These are phyloP conservation scores for Bryoerythrophyllum caledonicum DNA, from an alignment of 225 moss, liverwort and hornwort genomes.

Conservation along the genomic window DNA sequence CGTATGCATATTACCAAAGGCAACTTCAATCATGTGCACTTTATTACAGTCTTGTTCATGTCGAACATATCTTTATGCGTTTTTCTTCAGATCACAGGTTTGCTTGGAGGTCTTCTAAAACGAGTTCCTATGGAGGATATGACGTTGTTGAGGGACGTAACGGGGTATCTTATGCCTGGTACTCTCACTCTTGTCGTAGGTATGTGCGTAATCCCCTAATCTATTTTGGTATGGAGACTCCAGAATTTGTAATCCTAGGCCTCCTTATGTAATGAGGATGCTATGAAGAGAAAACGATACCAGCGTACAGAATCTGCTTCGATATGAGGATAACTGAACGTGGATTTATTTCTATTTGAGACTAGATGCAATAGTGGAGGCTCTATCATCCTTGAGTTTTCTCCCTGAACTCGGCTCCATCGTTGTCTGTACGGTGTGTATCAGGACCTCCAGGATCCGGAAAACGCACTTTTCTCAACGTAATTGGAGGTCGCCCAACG, in stretches of 20 bases:
- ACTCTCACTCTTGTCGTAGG: slow-evolving; percentile 87
- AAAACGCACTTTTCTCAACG: slow-evolving; percentile 38
- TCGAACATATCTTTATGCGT: slow-evolving; percentile 7
- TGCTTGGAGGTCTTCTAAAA: slow-evolving; percentile 51
- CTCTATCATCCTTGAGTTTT: slow-evolving; percentile 5
- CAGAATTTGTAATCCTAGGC: slow-evolving; percentile 12
- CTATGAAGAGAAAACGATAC: neutral
- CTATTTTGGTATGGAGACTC: slow-evolving; percentile 2
- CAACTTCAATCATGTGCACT: neutral
- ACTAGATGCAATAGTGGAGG: neutral
- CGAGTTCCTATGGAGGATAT: slow-evolving; percentile 49
- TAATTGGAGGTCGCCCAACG: slow-evolving; percentile 60
- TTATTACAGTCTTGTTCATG: neutral
- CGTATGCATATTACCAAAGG: neutral
- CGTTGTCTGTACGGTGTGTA: slow-evolving; percentile 20
- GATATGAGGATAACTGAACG: slow-evolving; percentile 2
- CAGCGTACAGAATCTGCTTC: neutral
- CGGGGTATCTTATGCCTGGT: slow-evolving; percentile 96
- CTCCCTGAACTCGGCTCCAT: slow-evolving; percentile 10
- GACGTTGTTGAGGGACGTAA: slow-evolving; percentile 65
- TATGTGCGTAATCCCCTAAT: slow-evolving; percentile 37
- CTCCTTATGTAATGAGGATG: neutral
- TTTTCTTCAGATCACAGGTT: slow-evolving; percentile 53
- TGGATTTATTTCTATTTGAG: slow-evolving; percentile 5
- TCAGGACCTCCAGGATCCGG: slow-evolving; percentile 78